These are phyloP conservation scores for Lactarius hengduanensis DNA, from an alignment of 768 basidiomycete species.

Conservation along the genomic window DNA sequence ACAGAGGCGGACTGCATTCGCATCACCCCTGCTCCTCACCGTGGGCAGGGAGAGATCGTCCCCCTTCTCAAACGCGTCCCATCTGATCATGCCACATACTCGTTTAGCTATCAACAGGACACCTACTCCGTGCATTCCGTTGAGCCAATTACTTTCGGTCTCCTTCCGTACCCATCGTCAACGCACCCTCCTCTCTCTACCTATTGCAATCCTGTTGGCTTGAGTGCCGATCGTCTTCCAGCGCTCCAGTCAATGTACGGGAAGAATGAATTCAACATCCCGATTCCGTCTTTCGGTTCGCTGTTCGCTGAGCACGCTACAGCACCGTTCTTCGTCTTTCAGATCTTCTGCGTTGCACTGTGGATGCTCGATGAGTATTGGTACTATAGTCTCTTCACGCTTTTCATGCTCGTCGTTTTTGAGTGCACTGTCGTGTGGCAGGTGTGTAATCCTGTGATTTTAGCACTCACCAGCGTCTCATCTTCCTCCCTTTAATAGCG, in stretches of 20 bases:
- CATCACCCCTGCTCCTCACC: conserved; percentile 75
- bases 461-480: not conserved
- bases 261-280: conserved; percentile 94
- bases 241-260: conserved; percentile 71
- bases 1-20: conserved; percentile 78
- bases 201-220: conserved; percentile 60
- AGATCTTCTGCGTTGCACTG: conserved; percentile 94
- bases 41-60: conserved; percentile 90
- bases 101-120: conserved; percentile 94
- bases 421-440: conserved; percentile 99
- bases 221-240: conserved; percentile 49
- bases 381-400: conserved; percentile 97
- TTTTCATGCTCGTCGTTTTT: conserved; percentile 98
- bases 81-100: conserved; percentile 60
- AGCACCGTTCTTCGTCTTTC: conserved; percentile 99
- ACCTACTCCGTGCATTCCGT: conserved; percentile 73
- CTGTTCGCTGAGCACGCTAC: conserved; percentile 95
- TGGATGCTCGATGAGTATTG: conserved; percentile 99
- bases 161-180: conserved; percentile 87
- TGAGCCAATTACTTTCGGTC: conserved; percentile 62
- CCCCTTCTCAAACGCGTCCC: conserved; percentile 61
- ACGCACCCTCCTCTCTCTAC: conserved; percentile 61
- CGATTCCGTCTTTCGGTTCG: conserved; percentile 90
- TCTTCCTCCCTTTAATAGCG: conserved; percentile 52
- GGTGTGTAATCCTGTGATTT: conserved; percentile 46